Conservation (phyloP, 2,329 filamentous ascomycete species). For the Fusarium chlamydosporum region DNA sequence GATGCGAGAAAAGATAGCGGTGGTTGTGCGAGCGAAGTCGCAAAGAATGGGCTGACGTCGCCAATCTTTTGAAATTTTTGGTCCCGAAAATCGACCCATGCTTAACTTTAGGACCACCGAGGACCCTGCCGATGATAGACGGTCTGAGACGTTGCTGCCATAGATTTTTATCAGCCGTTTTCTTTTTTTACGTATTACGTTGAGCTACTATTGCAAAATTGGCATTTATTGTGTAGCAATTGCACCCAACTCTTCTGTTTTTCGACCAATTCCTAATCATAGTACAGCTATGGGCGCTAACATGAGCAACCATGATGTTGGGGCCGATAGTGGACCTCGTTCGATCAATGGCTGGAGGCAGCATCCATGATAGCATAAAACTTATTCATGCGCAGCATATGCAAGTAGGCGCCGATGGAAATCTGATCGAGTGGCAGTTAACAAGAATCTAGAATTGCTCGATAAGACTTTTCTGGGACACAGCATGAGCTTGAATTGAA, state of each 20-base stretch:
- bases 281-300: constrained; percentile 29
- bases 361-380: constrained; percentile 22
- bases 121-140: constrained; percentile 18
- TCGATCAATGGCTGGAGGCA: constrained; percentile 17
- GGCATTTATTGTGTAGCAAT: constrained; percentile 2
- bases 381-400: constrained; percentile 20
- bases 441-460: background rate
- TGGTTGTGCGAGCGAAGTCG: constrained; percentile 34
- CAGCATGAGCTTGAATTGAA: constrained; percentile 4
- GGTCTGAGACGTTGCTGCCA: constrained; percentile 7
- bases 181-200: no score
- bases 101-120: constrained; percentile 20
- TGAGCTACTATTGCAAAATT: background rate
- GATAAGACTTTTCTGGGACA: background rate
- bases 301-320: constrained; percentile 40
- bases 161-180: background rate
- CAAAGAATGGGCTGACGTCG: constrained; percentile 52
- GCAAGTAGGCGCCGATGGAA: constrained; percentile 21
- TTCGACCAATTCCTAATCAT: constrained; percentile 14
- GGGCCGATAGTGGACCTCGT: constrained; percentile 36
- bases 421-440: constrained; percentile 4
- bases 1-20: constrained; percentile 8
- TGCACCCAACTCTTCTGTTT: constrained; percentile 3
- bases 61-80: constrained; percentile 44
- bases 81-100: constrained; percentile 51